phyloP scores from a whole-genome alignment of 768 basidiomycete genomes.

The Tricholoma hemisulphureum region DNA sequence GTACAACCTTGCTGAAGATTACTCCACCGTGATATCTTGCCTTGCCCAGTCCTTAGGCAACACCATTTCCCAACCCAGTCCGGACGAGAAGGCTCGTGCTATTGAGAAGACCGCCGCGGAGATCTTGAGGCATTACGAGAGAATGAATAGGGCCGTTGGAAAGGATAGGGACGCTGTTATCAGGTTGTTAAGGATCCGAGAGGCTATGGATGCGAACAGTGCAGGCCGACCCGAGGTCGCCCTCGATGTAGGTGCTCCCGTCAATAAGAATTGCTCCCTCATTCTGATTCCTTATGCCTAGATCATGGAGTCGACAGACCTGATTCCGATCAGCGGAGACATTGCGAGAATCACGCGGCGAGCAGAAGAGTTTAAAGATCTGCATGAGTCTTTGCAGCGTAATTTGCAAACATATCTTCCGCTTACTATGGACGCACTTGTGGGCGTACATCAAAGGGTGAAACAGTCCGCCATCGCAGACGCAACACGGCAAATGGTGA shows the following conservation, averaged over 20 bases:
- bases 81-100: conserved; percentile 60
- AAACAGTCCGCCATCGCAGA: conserved; percentile 75
- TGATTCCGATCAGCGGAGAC: conserved; percentile 86
- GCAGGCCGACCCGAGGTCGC: conserved; percentile 71
- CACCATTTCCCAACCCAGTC: conserved; percentile 64
- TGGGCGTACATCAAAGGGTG: conserved; percentile 72
- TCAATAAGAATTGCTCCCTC: not conserved
- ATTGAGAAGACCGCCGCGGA: conserved; percentile 76
- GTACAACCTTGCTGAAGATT: conserved; percentile 92
- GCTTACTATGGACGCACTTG: conserved; percentile 90
- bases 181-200: conserved; percentile 73
- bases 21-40: conserved; percentile 81
- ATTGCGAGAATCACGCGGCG: conserved; percentile 79
- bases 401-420: conserved; percentile 88
- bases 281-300: conserved; percentile 25
- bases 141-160: conserved; percentile 70
- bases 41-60: conserved; percentile 87
- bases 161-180: conserved; percentile 73
- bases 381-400: conserved; percentile 83
- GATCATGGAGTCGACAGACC: conserved; percentile 84
- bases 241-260: conserved; percentile 63
- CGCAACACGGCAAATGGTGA: conserved; percentile 71
- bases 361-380: conserved; percentile 86
- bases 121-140: conserved; percentile 78
- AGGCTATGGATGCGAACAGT: conserved; percentile 76